Evolutionary conservation across 306 rosid genomes (phyloP), one percentile per base, ranked within the genome.

Genomic region (Calophaca sinica): DNA sequence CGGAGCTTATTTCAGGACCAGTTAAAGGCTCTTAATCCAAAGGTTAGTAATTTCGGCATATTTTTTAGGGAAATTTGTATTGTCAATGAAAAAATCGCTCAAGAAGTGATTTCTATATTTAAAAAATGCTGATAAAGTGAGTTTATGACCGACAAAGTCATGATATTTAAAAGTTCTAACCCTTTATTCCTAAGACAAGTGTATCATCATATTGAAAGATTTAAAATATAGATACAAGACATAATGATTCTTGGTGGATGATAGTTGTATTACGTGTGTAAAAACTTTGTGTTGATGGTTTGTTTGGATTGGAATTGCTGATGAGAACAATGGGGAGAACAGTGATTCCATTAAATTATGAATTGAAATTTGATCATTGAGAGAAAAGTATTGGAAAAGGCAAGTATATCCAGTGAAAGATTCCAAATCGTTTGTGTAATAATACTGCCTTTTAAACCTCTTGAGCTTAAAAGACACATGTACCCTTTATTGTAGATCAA

Each of bases 1-100:
- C 91, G 98, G 69, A 78, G 78, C 81, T 71, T 74, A 49, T 94
- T 94, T 88, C 98, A 94, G 80, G 93, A 94, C 76, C 86, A 91
- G 81, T 76, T 94, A 84, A 94, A 91, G 87, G 76, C 76, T 86
- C 90, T 94, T 63, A 91, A 94, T 79, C 90, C 94, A 72, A 91
- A 89, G 96, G 98, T 90, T 76, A 52, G 91, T 73, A 48, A 57
- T 75, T 61, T 57, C 55, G 31, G 70, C 73, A 54, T 70, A 36
- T 49, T 32, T 73, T 65, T 32, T 10, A 5, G 41, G 12, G 15
- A 52, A 32, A 14, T 58, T 20, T 58, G 35, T 62, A 12, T 54
- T 29, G 14, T 67, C 78, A 13, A 49, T 62, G 45, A 65, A 70
- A 20, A 46, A 48, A 14, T 70, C 1, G 77, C 42, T 72, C 35